Conservation (phyloP, 345 rosid species). For the Mangifera indica region DNA sequence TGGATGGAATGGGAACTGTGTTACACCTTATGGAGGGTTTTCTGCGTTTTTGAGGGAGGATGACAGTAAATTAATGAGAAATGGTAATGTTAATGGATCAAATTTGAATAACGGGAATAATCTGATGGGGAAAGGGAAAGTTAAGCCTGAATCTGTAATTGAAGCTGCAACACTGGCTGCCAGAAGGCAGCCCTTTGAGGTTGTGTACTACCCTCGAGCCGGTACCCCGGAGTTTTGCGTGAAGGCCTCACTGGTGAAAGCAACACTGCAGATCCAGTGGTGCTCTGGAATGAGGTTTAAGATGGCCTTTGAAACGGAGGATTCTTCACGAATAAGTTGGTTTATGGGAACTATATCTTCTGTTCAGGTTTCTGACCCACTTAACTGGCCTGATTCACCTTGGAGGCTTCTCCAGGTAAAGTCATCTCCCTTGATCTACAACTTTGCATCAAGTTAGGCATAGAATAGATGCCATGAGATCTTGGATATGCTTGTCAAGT, state of each 20-base stretch:
- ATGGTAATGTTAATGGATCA: constrained; percentile 32
- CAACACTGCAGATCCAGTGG: constrained; percentile 67
- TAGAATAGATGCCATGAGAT: neutral
- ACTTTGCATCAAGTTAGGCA: neutral
- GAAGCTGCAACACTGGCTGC: constrained; percentile 61
- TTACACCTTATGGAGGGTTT: constrained; percentile 48
- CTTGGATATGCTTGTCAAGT: neutral
- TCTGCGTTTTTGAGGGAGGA: constrained; percentile 57
- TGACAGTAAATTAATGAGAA: constrained; percentile 41
- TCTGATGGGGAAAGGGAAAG: constrained; percentile 42
- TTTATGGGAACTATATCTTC: constrained; percentile 43
- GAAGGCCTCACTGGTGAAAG: constrained; percentile 51
- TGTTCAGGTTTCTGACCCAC: constrained; percentile 63
- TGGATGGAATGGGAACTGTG: constrained; percentile 62
- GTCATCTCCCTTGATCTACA: neutral
- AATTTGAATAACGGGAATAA: constrained; percentile 10
- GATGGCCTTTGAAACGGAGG: constrained; percentile 82
- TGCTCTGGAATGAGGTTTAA: constrained; percentile 71
- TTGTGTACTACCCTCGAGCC: constrained; percentile 65
- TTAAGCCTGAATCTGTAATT: constrained; percentile 50
- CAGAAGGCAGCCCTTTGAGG: constrained; percentile 59
- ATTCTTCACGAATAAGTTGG: constrained; percentile 78
- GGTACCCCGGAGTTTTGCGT: constrained; percentile 65
- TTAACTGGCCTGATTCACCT: constrained; percentile 71
- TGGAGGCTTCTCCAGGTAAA: constrained; percentile 85